These are phyloP conservation scores for Guyanaporus albipodus DNA, from an alignment of 768 basidiomycete species.

Conservation along the genomic window DNA sequence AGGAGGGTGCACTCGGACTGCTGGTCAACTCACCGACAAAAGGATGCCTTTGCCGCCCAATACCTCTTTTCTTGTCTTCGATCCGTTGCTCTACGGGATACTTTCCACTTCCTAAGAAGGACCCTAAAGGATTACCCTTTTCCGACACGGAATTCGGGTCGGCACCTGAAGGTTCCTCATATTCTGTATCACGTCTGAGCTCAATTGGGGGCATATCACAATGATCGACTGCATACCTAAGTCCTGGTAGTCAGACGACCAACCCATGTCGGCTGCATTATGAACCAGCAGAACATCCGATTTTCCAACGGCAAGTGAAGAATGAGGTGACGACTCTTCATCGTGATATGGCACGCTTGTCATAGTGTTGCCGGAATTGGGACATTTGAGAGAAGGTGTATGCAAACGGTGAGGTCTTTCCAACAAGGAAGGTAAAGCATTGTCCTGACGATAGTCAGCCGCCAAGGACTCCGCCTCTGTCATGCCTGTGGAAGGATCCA, in stretches of 20 bases:
- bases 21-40: constrained; percentile 55
- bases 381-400: constrained; percentile 13
- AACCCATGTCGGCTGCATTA: constrained; percentile 41
- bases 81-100: constrained; percentile 78
- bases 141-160: constrained; percentile 30
- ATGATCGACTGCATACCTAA: constrained; percentile 39
- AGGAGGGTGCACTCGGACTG: background rate
- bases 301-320: constrained; percentile 17
- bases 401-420: constrained; percentile 12
- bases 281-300: constrained; percentile 40
- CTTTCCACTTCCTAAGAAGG: constrained; percentile 43
- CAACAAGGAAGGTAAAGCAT: constrained; percentile 12
- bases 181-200: constrained; percentile 43
- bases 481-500: constrained; percentile 4
- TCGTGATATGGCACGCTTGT: constrained; percentile 22
- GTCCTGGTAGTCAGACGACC: constrained; percentile 44
- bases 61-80: constrained; percentile 81
- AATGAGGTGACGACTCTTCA: constrained; percentile 14
- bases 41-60: constrained; percentile 79
- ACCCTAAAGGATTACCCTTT: constrained; percentile 39
- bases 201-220: background rate
- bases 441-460: constrained; percentile 25
- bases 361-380: constrained; percentile 3
- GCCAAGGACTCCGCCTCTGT: constrained; percentile 25
- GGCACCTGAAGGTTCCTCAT: constrained; percentile 49